phyloP scores from a whole-genome alignment of 2,329 filamentous ascomycete species.

The Lecanoromycetidae sp. region DNA sequence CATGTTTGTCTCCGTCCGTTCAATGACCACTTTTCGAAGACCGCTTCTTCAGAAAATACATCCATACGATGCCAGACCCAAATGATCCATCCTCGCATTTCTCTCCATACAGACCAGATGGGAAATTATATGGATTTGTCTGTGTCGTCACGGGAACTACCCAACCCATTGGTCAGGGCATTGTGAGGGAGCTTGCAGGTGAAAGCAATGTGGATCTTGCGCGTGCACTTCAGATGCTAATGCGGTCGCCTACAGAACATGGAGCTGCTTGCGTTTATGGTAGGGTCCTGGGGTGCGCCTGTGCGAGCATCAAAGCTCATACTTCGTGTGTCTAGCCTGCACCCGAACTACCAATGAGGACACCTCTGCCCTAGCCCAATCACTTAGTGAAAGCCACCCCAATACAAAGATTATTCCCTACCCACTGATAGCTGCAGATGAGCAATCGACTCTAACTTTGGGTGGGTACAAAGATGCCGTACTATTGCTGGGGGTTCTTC shows the following conservation, averaged over 20 bases:
- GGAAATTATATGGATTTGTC: constrained; percentile 53
- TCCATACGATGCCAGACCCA: constrained; percentile 4
- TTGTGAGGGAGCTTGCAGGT: constrained; percentile 49
- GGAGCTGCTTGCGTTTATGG: constrained; percentile 54
- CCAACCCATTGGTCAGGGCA: constrained; percentile 48
- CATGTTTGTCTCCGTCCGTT: no score
- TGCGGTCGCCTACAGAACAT: constrained; percentile 35
- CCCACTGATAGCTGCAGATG: constrained; percentile 46
- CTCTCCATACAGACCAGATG: constrained; percentile 46
- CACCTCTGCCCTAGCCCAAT: constrained; percentile 4
- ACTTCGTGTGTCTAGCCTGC: no score
- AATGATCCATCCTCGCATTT: constrained; percentile 25
- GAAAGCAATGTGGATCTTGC: constrained; percentile 13
- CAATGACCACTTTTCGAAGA: no score
- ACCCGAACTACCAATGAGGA: constrained; percentile 15
- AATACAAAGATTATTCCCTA: constrained; percentile 52
- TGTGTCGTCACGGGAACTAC: constrained; percentile 52
- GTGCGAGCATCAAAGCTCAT: no score
- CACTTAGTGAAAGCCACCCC: constrained; percentile 25
- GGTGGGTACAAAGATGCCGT: no score
- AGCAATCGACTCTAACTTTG: constrained; percentile 47
- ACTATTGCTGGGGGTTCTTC: no score
- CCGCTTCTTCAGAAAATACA: no score
- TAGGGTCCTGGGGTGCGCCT: no score
- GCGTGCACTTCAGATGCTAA: background rate